These are phyloP conservation scores for Xylaria sp. DNA, from an alignment of 2,329 filamentous ascomycete genomes.

Conservation along the genomic window DNA sequence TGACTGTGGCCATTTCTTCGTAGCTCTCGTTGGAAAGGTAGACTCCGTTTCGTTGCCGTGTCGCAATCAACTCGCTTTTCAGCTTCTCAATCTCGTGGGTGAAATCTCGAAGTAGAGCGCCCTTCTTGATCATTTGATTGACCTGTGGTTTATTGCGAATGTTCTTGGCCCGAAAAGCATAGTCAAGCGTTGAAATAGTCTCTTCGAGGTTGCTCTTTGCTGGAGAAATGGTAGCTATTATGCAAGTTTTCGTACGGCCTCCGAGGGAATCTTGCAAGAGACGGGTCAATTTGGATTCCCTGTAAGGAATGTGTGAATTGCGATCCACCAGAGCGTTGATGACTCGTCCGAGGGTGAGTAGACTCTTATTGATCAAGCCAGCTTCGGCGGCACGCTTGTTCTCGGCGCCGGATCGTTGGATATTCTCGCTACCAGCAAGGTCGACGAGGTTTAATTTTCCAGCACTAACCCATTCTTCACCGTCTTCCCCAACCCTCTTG, in stretches of 20 bases:
- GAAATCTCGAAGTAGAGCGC: conserved; percentile 89
- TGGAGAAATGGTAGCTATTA: conserved; percentile 95
- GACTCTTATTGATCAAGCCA: conserved; percentile 96
- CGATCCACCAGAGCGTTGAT: conserved; percentile 97
- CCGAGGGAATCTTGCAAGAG: conserved; percentile 96
- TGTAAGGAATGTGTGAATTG: conserved; percentile 85
- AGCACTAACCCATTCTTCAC: conserved; percentile 88
- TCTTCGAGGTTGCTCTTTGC: conserved; percentile 96
- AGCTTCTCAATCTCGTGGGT: conserved; percentile 93
- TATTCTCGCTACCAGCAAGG: conserved; percentile 96
- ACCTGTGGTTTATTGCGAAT: conserved; percentile 98
- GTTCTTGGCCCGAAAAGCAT: conserved; percentile 97
- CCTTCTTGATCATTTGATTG: conserved; percentile 92
- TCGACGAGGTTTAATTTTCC: conserved; percentile 98
- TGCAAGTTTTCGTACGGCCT: conserved; percentile 96
- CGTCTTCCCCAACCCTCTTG: conserved; percentile 82
- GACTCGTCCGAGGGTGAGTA: conserved; percentile 92
- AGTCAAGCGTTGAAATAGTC: conserved; percentile 97
- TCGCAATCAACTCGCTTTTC: conserved; percentile 92
- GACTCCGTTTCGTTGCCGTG: conserved; percentile 92
- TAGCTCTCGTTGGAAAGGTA: conserved; percentile 90
- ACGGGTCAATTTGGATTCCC: conserved; percentile 95
- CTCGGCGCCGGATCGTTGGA: conserved; percentile 94
- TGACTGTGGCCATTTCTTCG: conserved; percentile 91
- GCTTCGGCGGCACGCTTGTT: conserved; percentile 98